Base-by-base conservation (phyloP, 352 stramenopile species). In the Phytophthora megakarya region DNA sequence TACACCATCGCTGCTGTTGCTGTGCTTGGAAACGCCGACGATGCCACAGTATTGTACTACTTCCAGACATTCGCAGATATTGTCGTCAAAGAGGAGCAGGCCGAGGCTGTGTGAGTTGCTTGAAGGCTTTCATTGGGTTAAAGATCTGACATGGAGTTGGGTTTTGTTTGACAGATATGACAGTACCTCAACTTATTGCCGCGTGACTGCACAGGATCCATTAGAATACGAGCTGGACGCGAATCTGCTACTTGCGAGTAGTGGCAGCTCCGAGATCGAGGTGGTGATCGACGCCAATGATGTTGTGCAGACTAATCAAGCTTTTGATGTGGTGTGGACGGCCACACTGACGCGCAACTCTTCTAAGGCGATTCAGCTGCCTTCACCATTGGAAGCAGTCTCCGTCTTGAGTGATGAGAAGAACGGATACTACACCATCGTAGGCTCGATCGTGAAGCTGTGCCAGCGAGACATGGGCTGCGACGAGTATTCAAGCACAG, bases 1-100 rank as follows among this genome's bases (percentile, higher is more conserved):
- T 81, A 80, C 55, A 70, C 76, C 9, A 48, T 90, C 21, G 72
- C 75, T 11, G 81, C 78, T 8, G 75, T 86, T 40, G 76, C 74
- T 9, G 57, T 74, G 5, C 37, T 90, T n/a, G 40, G 47, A 9
- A 80, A 88, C 52, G 53, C 47, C 21, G 25, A 67, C n/a, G 55
- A 86, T 39, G 15, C 65, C 26, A 52, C 58, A 5, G 28, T 82
- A 39, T 48, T 73, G 48, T 90, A 87, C 46, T 80, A 84, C 55
- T 89, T 79, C 56, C 67, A 83, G 23, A 54, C 72, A 10, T 85
- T 80, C 38, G 60, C 57, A 40, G 73, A 81, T 50, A 63, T 89
- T 13, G 63, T 72, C 18, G 64, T 86, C 33, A 61, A 67, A 15
- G 25, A 72, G 25, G 47, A 55, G 7, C 22, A 65, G 55, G 28